Evolutionary conservation across 768 basidiomycete genomes (phyloP).

Genomic region (Kondoa subrosea): DNA sequence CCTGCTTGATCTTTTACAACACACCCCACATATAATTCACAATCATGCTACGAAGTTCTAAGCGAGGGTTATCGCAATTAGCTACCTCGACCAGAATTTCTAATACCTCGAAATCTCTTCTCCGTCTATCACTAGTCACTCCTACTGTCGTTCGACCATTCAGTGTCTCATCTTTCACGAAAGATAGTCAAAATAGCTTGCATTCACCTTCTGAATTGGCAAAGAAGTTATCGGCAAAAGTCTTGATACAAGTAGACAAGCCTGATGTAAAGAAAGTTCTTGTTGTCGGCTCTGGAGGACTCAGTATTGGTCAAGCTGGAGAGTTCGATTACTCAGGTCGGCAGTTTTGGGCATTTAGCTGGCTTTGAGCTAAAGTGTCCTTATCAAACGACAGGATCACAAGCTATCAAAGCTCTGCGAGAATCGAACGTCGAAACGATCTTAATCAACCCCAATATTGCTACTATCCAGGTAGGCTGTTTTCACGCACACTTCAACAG

Average conservation of each 20-base stretch:
- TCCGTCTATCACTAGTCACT: neutral
- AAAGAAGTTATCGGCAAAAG: conserved; percentile 77
- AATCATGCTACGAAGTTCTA: neutral
- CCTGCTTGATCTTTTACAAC: neutral
- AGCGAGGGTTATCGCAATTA: neutral
- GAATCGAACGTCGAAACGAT: conserved; percentile 72
- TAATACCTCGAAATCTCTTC: neutral
- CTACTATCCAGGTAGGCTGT: conserved; percentile 7
- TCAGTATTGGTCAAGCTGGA: conserved; percentile 94
- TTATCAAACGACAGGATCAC: conserved; percentile 43
- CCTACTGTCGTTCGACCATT: neutral
- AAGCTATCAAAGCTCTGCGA: conserved; percentile 90
- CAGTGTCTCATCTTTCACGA: neutral
- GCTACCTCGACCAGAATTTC: neutral
- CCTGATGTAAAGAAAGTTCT: conserved; percentile 88
- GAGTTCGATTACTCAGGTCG: conserved; percentile 93
- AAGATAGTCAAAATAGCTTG: conserved; percentile 7
- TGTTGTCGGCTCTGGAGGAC: conserved; percentile 88
- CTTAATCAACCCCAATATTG: conserved; percentile 78
- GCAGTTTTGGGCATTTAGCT: conserved; percentile 10
- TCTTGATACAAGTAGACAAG: conserved; percentile 75
- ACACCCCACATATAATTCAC: neutral
- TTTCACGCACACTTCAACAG: neutral
- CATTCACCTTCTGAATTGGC: conserved; percentile 84
- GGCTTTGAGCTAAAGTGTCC: neutral